Conservation (phyloP, 202 grass and related monocot species). For the Dendrocalamus latiflorus region DNA sequence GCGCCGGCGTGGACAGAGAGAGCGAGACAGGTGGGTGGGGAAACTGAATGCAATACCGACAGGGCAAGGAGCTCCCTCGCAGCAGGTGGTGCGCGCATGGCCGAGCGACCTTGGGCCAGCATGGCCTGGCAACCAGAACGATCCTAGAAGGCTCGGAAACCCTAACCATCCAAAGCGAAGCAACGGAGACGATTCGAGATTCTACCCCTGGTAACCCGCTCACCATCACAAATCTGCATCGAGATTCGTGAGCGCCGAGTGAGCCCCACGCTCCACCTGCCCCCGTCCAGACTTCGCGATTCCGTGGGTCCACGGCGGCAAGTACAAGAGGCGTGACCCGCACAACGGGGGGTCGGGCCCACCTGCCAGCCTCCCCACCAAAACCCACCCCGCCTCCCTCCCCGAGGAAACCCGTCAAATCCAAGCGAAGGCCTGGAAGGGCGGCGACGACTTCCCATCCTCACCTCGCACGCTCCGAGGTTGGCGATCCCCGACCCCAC, state of each 20-base stretch:
- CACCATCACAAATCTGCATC: neutral
- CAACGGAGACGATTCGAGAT: too few species aligned
- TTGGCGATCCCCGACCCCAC: neutral
- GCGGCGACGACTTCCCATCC: constrained; percentile 23
- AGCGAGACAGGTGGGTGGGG: too few species aligned
- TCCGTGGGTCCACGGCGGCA: neutral
- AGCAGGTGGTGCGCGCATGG: too few species aligned
- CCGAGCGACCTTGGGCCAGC: too few species aligned
- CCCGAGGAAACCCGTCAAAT: constrained; percentile 1
- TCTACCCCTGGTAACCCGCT: too few species aligned
- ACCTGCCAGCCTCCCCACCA: neutral
- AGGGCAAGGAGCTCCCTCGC: too few species aligned
- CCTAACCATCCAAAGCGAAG: too few species aligned
- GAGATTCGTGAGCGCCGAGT: neutral
- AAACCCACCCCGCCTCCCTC: neutral
- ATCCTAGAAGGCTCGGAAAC: too few species aligned
- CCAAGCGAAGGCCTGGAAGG: constrained; percentile 17
- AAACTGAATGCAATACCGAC: too few species aligned
- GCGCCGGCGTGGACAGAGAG: too few species aligned
- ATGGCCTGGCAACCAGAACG: too few species aligned
- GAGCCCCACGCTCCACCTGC: neutral
- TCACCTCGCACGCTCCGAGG: neutral
- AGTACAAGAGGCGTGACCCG: constrained; percentile 17
- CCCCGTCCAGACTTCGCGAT: neutral
- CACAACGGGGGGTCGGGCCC: neutral